Evolutionary conservation across 1,284 basidiomycete genomes (phyloP), one percentile per base, ranked within the genome.

Genomic region (Boletus subluridellus): DNA sequence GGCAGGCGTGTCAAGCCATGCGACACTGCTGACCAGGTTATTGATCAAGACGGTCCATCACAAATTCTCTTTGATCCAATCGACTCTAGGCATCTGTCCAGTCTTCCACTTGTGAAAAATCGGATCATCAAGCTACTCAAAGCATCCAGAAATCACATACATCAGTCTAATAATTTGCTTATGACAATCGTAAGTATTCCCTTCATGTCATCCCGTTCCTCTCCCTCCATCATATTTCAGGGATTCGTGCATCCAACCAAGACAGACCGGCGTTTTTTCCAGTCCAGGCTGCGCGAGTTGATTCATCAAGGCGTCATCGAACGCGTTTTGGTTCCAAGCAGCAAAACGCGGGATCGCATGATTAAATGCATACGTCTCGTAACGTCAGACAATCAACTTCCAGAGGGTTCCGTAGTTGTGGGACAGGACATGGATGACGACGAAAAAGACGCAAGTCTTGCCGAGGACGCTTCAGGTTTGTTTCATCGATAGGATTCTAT

Each of bases 221-320:
- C 62, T 55, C 54, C 38, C 10, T 45, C 30, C 49, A 67, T 50
- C 46, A 39, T 49, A 15, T 44, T 34, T 5, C 60, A 92, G 89
- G 90, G 90, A 2, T 91, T 90, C 67, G 66, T 77, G 3, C 84
- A 85, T 70, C 88, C 89, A 26, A 84, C 82, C 1, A 86, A 86
- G 67, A 83, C 82, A 5, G 87, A 92, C 65, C 80, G 90, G 24
- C 82, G 91, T 7, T 90, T 92, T 65, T 90, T 94, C 68, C 84
- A 84, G 65, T 81, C 80, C 47, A 80, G 90, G 34, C 76, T 93
- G 44, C 81, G 83, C 1, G 86, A 88, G 62, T 77, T 94, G 64
- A 80, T 88, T 38, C 80, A 83, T 50, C 81, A 87, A 65, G 83
- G 88, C 2, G 69, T 89, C 42, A 80, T 93, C 39, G 90, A 93